Evolutionary conservation across 331 rosid genomes (phyloP).

Genomic region (Rhamnella rubrinervis): DNA sequence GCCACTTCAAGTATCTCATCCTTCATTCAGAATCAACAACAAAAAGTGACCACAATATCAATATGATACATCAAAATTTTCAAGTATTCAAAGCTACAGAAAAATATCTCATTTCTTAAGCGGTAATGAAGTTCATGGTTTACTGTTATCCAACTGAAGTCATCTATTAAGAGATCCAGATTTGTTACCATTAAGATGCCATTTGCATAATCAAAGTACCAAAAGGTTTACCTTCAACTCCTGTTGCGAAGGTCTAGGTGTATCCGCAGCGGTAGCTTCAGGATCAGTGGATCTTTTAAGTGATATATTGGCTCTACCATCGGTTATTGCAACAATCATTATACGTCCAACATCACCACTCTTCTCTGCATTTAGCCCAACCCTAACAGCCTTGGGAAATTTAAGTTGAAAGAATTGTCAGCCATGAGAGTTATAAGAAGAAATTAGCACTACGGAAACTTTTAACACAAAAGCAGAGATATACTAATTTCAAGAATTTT

Average conservation of each 20-base stretch:
- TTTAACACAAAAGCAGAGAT: slow-evolving; percentile 15
- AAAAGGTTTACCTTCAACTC: slow-evolving; percentile 71
- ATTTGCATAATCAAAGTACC: slow-evolving; percentile 6
- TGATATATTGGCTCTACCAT: slow-evolving; percentile 97
- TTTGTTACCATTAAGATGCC: not conserved
- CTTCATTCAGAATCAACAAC: slow-evolving; percentile 41
- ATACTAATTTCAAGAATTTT: not conserved
- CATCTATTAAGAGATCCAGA: slow-evolving; percentile 8
- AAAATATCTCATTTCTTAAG: not conserved
- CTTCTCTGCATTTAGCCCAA: slow-evolving; percentile 97
- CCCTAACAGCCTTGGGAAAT: slow-evolving; percentile 80
- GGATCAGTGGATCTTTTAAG: slow-evolving; percentile 89
- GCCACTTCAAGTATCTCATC: slow-evolving; percentile 98
- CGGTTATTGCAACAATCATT: slow-evolving; percentile 95
- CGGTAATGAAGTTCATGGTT: too few relatives aligned
- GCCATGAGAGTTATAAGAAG: slow-evolving; percentile 19
- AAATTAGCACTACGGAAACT: not conserved
- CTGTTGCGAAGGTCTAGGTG: slow-evolving; percentile 76
- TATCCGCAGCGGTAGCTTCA: slow-evolving; percentile 69
- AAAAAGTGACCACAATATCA: not conserved
- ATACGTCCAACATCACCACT: slow-evolving; percentile 96
- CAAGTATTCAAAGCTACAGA: not conserved
- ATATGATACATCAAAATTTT: not conserved
- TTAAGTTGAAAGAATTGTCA: slow-evolving; percentile 20
- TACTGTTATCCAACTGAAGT: not conserved